A percentile compares a stretch with the other conserved stretches of the same genome.
Conservation (phyloP, 345 rosid species). For the Melaleuca alternifolia region DNA sequence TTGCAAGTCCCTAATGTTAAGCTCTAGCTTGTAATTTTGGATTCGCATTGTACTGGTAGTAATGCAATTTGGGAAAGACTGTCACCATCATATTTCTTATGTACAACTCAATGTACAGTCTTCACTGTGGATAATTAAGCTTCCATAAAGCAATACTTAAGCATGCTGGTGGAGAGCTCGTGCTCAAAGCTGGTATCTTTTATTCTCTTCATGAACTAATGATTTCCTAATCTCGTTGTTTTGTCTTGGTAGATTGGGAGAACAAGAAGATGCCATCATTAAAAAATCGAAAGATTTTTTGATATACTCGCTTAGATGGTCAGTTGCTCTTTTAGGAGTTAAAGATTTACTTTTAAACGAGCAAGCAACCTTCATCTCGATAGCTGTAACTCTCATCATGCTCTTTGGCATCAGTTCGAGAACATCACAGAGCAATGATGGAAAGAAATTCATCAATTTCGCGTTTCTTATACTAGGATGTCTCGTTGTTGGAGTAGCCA, state of each 20-base stretch:
- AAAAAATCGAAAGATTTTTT: too few relatives aligned
- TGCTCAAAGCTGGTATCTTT: background rate
- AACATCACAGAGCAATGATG: background rate
- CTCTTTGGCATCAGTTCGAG: background rate
- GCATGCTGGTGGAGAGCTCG: background rate
- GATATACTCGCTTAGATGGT: background rate
- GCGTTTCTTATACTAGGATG: background rate
- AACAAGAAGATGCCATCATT: background rate
- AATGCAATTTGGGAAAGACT: background rate
- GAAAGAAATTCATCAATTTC: background rate
- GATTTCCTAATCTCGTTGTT: background rate
- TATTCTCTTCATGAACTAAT: background rate
- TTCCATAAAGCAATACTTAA: background rate
- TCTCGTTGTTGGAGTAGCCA: background rate
- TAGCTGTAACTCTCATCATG: background rate
- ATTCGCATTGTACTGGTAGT: background rate
- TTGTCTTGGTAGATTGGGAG: rapidly evolving
- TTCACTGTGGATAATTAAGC: background rate
- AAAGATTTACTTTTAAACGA: background rate
- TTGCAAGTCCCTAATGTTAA: too few relatives aligned
- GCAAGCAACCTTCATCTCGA: rapidly evolving
- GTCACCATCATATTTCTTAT: background rate
- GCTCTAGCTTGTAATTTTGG: background rate
- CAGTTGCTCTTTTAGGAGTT: background rate
- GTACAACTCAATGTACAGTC: background rate